These are phyloP conservation scores for Tuber calosporum DNA, from an alignment of 495 filamentous ascomycete genomes.

Conservation along the genomic window DNA sequence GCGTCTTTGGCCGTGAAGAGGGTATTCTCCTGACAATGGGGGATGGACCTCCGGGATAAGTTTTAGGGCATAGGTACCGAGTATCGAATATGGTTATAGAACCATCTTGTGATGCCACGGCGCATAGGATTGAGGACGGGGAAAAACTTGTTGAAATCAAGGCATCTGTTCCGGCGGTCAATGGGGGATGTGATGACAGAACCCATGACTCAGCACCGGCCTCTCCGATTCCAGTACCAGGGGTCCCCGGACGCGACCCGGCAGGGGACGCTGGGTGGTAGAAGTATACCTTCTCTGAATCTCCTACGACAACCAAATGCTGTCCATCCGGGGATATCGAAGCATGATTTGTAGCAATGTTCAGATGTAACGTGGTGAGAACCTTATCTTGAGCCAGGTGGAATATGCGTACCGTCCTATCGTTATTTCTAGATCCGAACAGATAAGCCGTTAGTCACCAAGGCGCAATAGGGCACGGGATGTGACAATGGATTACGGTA, in stretches of 20 bases:
- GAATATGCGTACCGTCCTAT: constrained; percentile 73
- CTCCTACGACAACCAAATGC: constrained; percentile 74
- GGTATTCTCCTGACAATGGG: constrained; percentile 47
- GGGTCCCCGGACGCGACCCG: constrained; percentile 26
- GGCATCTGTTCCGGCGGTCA: constrained; percentile 40
- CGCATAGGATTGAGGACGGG: constrained; percentile 59
- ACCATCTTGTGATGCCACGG: constrained; percentile 66
- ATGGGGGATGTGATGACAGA: constrained; percentile 39
- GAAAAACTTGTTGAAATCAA: constrained; percentile 69
- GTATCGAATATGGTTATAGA: constrained; percentile 62
- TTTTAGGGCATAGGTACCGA: constrained; percentile 47
- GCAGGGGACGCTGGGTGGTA: constrained; percentile 50
- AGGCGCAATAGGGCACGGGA: constrained; percentile 6
- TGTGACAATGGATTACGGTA: constrained; percentile 41
- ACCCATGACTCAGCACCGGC: constrained; percentile 38
- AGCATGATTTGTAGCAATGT: constrained; percentile 81
- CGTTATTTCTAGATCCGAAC: constrained; percentile 62
- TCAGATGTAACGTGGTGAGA: constrained; percentile 61
- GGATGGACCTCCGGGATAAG: constrained; percentile 40
- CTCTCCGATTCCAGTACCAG: constrained; percentile 44
- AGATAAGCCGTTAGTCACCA: constrained; percentile 27
- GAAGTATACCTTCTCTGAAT: constrained; percentile 75
- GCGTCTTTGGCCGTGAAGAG: constrained; percentile 54
- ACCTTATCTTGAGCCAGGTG: constrained; percentile 58
- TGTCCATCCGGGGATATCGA: constrained; percentile 82